Percentiles rank a stretch among this genome's conserved stretches.
These are phyloP conservation scores for Orbilia quercus DNA, from an alignment of 2,329 filamentous ascomycete genomes.

Conservation along the genomic window DNA sequence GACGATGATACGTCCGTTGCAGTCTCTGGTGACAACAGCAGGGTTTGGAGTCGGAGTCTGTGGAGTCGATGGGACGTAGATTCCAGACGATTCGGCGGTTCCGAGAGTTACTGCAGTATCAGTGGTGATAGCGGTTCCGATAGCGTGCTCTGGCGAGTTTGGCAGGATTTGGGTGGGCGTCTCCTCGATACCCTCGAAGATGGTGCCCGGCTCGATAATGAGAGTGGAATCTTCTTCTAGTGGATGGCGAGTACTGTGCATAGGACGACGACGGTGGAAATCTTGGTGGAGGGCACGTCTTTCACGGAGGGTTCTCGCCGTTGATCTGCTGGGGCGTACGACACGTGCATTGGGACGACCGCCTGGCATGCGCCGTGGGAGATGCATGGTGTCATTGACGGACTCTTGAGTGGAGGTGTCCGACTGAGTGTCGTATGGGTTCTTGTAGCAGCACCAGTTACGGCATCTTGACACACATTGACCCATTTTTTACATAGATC, in stretches of 20 bases:
- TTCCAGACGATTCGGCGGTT: background rate
- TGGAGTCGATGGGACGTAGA: background rate
- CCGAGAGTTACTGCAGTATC: background rate
- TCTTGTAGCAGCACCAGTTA: conserved; percentile 17
- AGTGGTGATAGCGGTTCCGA: background rate
- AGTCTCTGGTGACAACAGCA: background rate
- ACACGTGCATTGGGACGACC: background rate
- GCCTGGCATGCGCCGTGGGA: conserved; percentile 15
- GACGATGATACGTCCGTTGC: background rate
- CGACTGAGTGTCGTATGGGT: conserved; percentile 15
- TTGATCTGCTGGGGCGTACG: background rate
- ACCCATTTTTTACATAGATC: too few relatives aligned
- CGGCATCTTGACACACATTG: conserved; percentile 4
- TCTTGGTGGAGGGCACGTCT: background rate
- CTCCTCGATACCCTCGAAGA: background rate
- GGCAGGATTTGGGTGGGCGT: conserved; percentile 4
- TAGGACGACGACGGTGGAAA: background rate
- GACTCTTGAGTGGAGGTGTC: conserved; percentile 29
- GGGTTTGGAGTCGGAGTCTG: background rate
- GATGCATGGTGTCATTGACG: conserved; percentile 22
- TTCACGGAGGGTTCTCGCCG: background rate
- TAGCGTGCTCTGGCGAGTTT: background rate
- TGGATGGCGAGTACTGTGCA: background rate
- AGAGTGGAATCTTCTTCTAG: conserved; percentile 5
- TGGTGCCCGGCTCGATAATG: conserved; percentile 10